phyloP scores from a whole-genome alignment of 139 green algal genomes.

The Tetraselmis striata region DNA sequence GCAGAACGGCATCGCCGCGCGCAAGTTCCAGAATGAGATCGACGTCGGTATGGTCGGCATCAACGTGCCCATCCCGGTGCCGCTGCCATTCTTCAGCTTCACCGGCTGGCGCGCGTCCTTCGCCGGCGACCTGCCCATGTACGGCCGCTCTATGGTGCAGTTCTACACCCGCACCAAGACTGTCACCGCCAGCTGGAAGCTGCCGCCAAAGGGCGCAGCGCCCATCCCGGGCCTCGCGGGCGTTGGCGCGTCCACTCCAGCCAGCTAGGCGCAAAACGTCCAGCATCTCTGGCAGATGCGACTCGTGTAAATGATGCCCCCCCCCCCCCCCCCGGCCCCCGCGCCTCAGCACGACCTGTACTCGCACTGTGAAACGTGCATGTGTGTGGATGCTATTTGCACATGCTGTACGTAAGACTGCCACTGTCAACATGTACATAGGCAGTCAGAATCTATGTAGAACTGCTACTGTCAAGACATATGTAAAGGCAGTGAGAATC shows the following conservation, averaged over 20 bases:
- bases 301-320: too few species aligned
- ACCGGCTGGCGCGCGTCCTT: constrained; percentile 90
- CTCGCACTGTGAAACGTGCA: too few species aligned
- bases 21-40: constrained; percentile 76
- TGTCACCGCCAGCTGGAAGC: constrained; percentile 79
- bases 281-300: too few species aligned
- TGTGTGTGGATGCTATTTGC: too few species aligned
- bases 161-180: constrained; percentile 97
- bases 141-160: constrained; percentile 77
- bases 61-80: constrained; percentile 95
- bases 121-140: constrained; percentile 85
- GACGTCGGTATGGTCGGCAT: constrained; percentile 78
- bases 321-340: too few species aligned
- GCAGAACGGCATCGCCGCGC: constrained; percentile 59
- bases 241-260: constrained; percentile 29
- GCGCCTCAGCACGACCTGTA: too few species aligned
- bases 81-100: constrained; percentile 94
- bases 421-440: too few species aligned
- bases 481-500: too few species aligned
- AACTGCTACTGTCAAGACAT: too few species aligned
- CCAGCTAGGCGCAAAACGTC: neutral
- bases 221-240: constrained; percentile 32
- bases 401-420: too few species aligned
- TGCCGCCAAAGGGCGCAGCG: neutral
- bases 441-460: too few species aligned